Evolutionary conservation across 192 early-diverging fungal species (phyloP), one percentile per base, ranked within the genome.

Genomic region (Coemansia asiatica): DNA sequence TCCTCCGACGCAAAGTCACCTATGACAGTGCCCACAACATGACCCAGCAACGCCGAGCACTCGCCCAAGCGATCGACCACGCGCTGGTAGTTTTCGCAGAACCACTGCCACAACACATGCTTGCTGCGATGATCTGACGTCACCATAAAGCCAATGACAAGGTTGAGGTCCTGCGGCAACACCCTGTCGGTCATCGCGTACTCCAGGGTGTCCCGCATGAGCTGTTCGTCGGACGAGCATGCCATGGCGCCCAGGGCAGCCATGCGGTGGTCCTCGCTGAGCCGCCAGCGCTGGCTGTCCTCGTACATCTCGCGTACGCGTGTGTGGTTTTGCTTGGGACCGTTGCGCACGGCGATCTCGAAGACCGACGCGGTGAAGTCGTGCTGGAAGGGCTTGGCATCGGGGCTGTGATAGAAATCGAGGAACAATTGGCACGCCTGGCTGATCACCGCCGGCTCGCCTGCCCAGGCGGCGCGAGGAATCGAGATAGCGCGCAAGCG

Each of bases 401-500:
- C 85, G 0, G 86, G 84, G 10, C 63, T 38, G 10, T 81, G 61
- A 49, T 84, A 87, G n/a, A 87, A 90, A 47, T 84, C 77, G 27
- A 67, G 60, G 68, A 93, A 93, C 18, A 86, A 75, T 38, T 38
- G 49, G 33, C 82, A 71, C 23, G 87, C 83, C 44, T 88, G 80
- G 4, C 66, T 70, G 21, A 91, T 71, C 0, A 85, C 81, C 1
- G 21, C 50, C 27, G 75, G 51, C 63, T 94, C 87, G 38, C 82
- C 85, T 3, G 86, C 83, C 56, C 66, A 60, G 18, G 83, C 91
- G 0, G 91, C 88, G 21, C 79, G 76, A 9, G 69, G 69, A n/a
- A 93, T 83, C 16, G 86, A 85, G 7, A 89, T 83, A 0, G 80
- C 76, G 22, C 92, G 87, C 60, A 90, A 81, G n/a, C 87, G 73